phyloP scores from a whole-genome alignment of 768 basidiomycete genomes.

The Leucocoprinus birnbaumii region DNA sequence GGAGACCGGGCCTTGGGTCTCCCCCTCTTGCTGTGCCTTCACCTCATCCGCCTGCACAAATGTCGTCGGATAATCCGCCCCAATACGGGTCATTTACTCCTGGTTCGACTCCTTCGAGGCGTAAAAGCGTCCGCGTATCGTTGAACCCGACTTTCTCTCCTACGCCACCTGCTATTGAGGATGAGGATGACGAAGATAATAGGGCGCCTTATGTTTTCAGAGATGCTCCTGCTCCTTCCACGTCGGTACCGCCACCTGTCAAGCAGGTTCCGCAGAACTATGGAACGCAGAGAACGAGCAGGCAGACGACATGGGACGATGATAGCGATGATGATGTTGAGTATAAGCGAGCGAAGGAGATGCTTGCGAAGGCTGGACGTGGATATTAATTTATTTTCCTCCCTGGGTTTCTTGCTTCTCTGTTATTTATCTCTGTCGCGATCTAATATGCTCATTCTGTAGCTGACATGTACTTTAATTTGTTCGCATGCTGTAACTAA shows the following conservation, averaged over 20 bases:
- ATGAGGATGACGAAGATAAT: slow-evolving; percentile 38
- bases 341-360: slow-evolving; percentile 53
- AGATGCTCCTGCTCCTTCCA: not conserved
- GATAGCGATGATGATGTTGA: slow-evolving; percentile 75
- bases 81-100: not conserved
- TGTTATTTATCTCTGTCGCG: not conserved
- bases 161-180: slow-evolving; percentile 62
- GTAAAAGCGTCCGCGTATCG: slow-evolving; percentile 80
- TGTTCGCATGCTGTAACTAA: not conserved
- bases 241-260: not conserved
- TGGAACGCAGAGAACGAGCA: not conserved
- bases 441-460: not conserved
- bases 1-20: slow-evolving; percentile 14
- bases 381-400: not conserved
- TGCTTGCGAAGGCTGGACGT: slow-evolving; percentile 39
- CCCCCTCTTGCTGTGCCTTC: not conserved
- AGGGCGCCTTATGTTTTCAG: slow-evolving; percentile 20
- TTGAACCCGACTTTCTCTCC: slow-evolving; percentile 74
- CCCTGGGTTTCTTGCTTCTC: slow-evolving; percentile 5
- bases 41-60: not conserved
- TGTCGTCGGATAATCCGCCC: not conserved
- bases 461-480: not conserved
- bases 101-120: slow-evolving; percentile 25
- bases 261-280: not conserved
- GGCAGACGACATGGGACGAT: slow-evolving; percentile 53